Evolutionary conservation across 1,284 basidiomycete genomes (phyloP).

Genomic region (Apiotrichum laibachii): DNA sequence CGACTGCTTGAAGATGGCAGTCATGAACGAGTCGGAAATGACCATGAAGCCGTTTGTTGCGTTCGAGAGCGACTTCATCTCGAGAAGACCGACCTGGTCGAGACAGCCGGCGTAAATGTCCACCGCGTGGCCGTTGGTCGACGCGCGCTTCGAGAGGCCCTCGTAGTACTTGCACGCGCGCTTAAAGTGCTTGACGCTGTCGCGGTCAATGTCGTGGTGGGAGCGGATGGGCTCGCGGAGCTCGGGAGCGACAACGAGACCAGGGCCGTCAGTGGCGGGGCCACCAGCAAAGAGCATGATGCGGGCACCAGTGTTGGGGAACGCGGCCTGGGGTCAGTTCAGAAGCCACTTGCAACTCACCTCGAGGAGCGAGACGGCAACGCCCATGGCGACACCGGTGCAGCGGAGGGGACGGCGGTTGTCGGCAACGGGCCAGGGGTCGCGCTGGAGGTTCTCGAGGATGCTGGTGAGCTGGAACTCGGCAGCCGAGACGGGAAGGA

Average conservation of each 20-base stretch:
- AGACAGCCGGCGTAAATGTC: constrained; percentile 97
- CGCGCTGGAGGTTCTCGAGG: constrained; percentile 81
- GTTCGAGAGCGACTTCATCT: constrained; percentile 96
- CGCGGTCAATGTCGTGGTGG: constrained; percentile 98
- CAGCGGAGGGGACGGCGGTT: constrained; percentile 94
- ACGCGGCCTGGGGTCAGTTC: constrained; percentile 69
- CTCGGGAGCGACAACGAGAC: constrained; percentile 94
- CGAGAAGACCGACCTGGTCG: constrained; percentile 94
- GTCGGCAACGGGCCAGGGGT: constrained; percentile 96
- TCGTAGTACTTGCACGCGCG: constrained; percentile 98
- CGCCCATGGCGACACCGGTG: constrained; percentile 90
- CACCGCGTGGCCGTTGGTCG: constrained; percentile 90
- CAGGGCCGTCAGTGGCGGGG: constrained; percentile 94
- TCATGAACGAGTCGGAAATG: constrained; percentile 94
- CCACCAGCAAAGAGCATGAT: constrained; percentile 98
- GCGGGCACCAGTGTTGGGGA: constrained; percentile 86
- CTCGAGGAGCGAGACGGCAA: constrained; percentile 93
- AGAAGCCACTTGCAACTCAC: constrained; percentile 62
- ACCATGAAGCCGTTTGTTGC: constrained; percentile 96
- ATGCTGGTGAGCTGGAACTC: constrained; percentile 97
- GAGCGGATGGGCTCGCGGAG: constrained; percentile 96
- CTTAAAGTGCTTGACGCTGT: constrained; percentile 97
- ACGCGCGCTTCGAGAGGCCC: constrained; percentile 85
- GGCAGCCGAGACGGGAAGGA: constrained; percentile 87
- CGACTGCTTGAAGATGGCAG: constrained; percentile 97